Percentiles rank a stretch among this genome's conserved stretches.
Conservation (phyloP, 306 rosid species). For the barrel medic (Medicago truncatula) region DNA sequence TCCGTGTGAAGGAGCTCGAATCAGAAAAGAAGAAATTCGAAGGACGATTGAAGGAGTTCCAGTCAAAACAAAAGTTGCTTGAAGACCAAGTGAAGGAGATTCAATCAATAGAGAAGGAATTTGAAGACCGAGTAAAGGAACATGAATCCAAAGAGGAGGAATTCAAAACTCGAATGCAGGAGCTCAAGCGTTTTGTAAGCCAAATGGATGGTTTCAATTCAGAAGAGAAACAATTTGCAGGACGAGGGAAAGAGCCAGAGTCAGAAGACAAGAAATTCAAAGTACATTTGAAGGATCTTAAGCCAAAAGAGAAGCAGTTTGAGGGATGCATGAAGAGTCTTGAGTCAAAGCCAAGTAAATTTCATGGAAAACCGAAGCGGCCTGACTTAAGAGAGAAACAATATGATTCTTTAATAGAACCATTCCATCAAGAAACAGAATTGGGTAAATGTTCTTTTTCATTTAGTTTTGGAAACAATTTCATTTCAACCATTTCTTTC, state of each 20-base stretch:
- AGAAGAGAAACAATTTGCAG: too few relatives aligned
- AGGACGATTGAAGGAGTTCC: neutral
- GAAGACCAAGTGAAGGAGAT: neutral
- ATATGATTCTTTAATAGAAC: too few relatives aligned
- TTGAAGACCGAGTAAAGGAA: neutral
- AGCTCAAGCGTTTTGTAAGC: slow-evolving; percentile 36
- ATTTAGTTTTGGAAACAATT: slow-evolving; percentile 22
- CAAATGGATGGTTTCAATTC: neutral
- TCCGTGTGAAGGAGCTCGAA: too few relatives aligned
- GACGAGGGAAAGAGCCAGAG: too few relatives aligned
- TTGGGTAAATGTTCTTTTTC: slow-evolving; percentile 49
- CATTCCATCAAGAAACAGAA: slow-evolving; percentile 15
- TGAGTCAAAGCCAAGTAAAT: slow-evolving; percentile 38
- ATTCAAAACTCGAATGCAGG: slow-evolving; percentile 15
- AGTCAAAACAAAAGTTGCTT: neutral
- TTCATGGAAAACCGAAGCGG: neutral
- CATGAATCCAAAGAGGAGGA: too few relatives aligned
- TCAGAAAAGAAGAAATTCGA: neutral
- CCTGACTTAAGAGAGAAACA: too few relatives aligned
- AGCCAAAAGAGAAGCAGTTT: too few relatives aligned
- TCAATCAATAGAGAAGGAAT: neutral
- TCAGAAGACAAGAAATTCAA: too few relatives aligned
- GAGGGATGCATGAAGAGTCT: too few relatives aligned
- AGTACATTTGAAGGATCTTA: too few relatives aligned
- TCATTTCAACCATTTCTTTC: slow-evolving; percentile 1